Evolutionary conservation across 225 moss, liverwort and hornwort species (phyloP).

Genomic region (Asterella californica): DNA sequence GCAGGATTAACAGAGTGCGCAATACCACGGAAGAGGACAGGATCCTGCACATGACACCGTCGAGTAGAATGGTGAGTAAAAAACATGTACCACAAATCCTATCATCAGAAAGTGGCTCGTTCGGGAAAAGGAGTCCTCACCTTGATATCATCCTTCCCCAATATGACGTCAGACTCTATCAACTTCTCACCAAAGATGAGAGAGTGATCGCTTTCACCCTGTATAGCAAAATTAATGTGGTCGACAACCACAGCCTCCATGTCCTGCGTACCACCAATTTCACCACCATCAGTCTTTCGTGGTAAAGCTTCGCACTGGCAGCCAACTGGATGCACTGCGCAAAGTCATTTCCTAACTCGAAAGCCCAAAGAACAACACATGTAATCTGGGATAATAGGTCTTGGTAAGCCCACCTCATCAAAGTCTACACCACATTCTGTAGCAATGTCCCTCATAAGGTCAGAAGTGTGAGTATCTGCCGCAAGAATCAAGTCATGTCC

Average conservation of each 20-base stretch:
- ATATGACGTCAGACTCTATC: slow-evolving; percentile 57
- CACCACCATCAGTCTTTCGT: not conserved
- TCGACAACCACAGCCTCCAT: slow-evolving; percentile 78
- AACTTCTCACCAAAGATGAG: slow-evolving; percentile 75
- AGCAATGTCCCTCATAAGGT: slow-evolving; percentile 83
- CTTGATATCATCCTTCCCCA: slow-evolving; percentile 65
- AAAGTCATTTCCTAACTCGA: not conserved
- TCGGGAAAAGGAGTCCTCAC: slow-evolving; percentile 21
- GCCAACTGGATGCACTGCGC: not conserved
- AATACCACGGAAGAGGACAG: slow-evolving; percentile 88
- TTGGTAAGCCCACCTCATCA: slow-evolving; percentile 56
- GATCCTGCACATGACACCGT: slow-evolving; percentile 44
- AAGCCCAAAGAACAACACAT: not conserved
- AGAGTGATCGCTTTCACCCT: slow-evolving; percentile 70
- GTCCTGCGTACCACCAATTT: slow-evolving; percentile 48
- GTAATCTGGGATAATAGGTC: not conserved
- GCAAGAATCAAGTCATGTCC: slow-evolving; percentile 95
- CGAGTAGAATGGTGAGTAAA: no score
- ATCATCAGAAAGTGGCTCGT: not conserved
- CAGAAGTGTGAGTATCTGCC: slow-evolving; percentile 75
- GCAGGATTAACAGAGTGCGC: slow-evolving; percentile 82
- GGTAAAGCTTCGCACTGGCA: not conserved
- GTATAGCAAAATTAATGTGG: slow-evolving; percentile 72
- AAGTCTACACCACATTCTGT: slow-evolving; percentile 97
- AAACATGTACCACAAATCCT: not conserved